Conservation (phyloP, 108 stramenopile genomes). For the Cyclostephanos tholiformis region DNA sequence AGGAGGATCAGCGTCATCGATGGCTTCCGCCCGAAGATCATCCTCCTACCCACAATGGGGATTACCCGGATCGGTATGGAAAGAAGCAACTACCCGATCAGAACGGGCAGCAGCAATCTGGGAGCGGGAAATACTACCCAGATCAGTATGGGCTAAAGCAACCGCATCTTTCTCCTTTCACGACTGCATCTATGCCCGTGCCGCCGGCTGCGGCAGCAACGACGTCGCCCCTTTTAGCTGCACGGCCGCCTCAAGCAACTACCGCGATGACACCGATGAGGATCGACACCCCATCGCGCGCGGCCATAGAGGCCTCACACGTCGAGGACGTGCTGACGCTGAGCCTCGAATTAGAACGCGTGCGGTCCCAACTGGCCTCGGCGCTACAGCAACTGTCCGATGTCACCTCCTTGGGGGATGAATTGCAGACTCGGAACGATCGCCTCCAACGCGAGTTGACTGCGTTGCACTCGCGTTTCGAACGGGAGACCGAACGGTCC, state of each 20-base stretch:
- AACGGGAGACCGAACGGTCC: constrained; percentile 28
- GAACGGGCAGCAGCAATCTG: constrained; percentile 14
- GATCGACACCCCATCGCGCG: constrained; percentile 22
- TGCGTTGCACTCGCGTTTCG: constrained; percentile 38
- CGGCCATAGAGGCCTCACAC: constrained; percentile 45
- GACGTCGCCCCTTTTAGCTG: constrained; percentile 1
- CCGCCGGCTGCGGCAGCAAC: neutral
- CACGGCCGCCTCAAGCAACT: too few species aligned
- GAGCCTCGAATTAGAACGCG: constrained; percentile 72
- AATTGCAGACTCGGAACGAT: constrained; percentile 36
- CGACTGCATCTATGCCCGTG: neutral
- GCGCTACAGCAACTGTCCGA: constrained; percentile 56
- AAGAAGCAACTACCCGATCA: neutral
- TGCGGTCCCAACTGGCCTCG: constrained; percentile 53
- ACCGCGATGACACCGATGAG: neutral
- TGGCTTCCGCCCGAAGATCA: too few species aligned
- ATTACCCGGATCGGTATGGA: too few species aligned
- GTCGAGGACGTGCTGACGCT: constrained; percentile 79
- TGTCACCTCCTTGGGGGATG: constrained; percentile 47
- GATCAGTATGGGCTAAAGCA: constrained; percentile 2
- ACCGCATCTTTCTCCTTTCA: neutral
- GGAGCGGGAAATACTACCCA: constrained; percentile 2
- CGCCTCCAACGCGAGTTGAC: constrained; percentile 42
- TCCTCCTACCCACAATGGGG: too few species aligned
- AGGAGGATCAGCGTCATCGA: too few species aligned